Base-by-base conservation (phyloP, 2,329 filamentous ascomycete genomes). In the Fusarium chlamydosporum region DNA sequence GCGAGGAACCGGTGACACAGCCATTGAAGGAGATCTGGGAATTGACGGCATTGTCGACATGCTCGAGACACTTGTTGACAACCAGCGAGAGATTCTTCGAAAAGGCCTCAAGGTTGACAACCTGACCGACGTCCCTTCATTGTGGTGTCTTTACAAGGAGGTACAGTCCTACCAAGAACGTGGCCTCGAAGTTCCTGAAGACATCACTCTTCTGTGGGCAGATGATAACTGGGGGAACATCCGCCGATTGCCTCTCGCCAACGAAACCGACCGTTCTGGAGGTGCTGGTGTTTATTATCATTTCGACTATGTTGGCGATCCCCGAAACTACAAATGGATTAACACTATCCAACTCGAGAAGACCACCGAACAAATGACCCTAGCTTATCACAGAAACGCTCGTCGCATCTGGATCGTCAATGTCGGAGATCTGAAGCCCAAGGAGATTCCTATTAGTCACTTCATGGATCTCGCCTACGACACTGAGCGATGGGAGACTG, bases 1-100 rank as follows among this genome's bases (percentile, higher is more conserved):
- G 90, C 85, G 91, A 48, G 91, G 91, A 5, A 87, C 85, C 4
- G 89, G 89, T 16, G 91, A 93, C 72, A 89, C 87, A 79, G 85
- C 71, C 89, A 59, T 81, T 91, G 42, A 81, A 80, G 20, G 82
- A 85, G 83, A 82, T 13, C 55, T 74, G 12, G 82, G 67, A 7
- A 78, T 82, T 4, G 77, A 76, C 2, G 77, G 86, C 45, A 81
- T 85, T 37, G 77, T 82, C 6, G 79, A 83, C 3, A 72, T 72
- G 71, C 56, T 72, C 0, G 71, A 72, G 56, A 62, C 64, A 1
- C 67, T 72, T 37, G 70, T 72, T 0, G 46, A 66, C 5, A 68
- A 72, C 18, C 70, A 72, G 13, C 68, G 89, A 88, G 73, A 80
- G 6, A 71, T 61, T 7, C 48, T 66, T 82, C 11, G 59, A 18